Conservation (phyloP, 192 early-diverging fungal species). For the Coemansia sp. region DNA sequence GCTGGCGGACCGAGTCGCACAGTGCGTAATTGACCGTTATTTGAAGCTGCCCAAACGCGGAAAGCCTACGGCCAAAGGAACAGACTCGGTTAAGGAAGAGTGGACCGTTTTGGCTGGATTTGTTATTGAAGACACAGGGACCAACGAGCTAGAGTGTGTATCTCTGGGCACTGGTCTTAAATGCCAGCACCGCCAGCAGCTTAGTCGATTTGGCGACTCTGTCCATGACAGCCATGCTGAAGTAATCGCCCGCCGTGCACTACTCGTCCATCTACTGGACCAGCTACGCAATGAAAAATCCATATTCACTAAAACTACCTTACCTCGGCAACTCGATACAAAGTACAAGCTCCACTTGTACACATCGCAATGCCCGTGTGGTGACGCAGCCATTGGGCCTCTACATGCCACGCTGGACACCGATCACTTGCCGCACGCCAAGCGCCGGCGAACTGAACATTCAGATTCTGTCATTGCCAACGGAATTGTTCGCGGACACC, state of each 20-base stretch:
- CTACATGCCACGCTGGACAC: not conserved
- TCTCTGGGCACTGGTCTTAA: slow-evolving; percentile 76
- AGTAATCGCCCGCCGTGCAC: slow-evolving; percentile 74
- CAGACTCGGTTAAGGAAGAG: slow-evolving; percentile 49
- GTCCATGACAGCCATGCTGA: slow-evolving; percentile 89
- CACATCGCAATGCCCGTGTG: slow-evolving; percentile 44
- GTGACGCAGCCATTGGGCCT: slow-evolving; percentile 26
- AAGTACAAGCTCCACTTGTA: slow-evolving; percentile 26
- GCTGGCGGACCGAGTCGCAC: slow-evolving; percentile 48
- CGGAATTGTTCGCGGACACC: slow-evolving; percentile 16
- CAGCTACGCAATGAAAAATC: slow-evolving; percentile 1
- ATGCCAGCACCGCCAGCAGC: slow-evolving; percentile 64
- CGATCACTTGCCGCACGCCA: slow-evolving; percentile 1
- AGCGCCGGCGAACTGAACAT: slow-evolving; percentile 13
- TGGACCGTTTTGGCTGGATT: slow-evolving; percentile 89
- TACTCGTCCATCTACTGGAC: slow-evolving; percentile 58
- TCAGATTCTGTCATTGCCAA: not conserved
- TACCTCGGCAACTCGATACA: no score
- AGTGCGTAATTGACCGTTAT: slow-evolving; percentile 57
- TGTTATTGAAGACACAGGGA: slow-evolving; percentile 38
- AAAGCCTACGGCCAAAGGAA: slow-evolving; percentile 58
- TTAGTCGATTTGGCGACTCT: slow-evolving; percentile 59
- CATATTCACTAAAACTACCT: not conserved
- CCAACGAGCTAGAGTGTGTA: slow-evolving; percentile 18
- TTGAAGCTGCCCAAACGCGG: slow-evolving; percentile 66